A percentile compares a stretch with the other conserved stretches of the same genome.
Conservation (phyloP, 352 stramenopile genomes). For the Phytophthora crassamura region DNA sequence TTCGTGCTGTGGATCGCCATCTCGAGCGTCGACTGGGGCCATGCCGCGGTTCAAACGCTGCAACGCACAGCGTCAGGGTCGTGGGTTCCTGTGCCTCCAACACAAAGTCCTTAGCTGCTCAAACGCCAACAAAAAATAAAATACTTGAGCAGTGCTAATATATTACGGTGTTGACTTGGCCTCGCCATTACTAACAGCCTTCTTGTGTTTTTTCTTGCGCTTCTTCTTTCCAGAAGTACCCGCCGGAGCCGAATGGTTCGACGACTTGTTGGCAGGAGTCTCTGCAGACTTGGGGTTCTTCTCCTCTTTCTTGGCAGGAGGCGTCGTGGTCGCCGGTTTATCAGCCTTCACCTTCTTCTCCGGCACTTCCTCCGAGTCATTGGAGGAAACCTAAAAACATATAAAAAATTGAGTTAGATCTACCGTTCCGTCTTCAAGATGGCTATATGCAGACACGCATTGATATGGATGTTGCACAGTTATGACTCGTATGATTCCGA, state of each 20-base stretch:
- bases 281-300: conserved; percentile 32
- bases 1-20: conserved; percentile 78
- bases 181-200: conserved; percentile 18
- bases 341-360: conserved; percentile 47
- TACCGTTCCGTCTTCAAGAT: neutral
- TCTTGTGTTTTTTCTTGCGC: conserved; percentile 43
- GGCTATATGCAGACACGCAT: conserved; percentile 35
- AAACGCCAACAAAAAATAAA: neutral
- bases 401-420: conserved; percentile 17
- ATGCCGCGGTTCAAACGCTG: conserved; percentile 45
- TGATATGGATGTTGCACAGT: conserved; percentile 85
- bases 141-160: conserved; percentile 20
- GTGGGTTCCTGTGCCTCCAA: conserved; percentile 26
- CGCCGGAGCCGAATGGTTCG: neutral
- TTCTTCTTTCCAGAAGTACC: conserved; percentile 33
- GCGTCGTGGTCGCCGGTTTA: conserved; percentile 14
- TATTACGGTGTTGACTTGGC: conserved; percentile 31
- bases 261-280: conserved; percentile 21
- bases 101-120: conserved; percentile 9
- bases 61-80: conserved; percentile 36
- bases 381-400: conserved; percentile 38
- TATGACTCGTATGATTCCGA: conserved; percentile 95
- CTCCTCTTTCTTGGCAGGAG: conserved; percentile 43
- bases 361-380: conserved; percentile 48
- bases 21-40: conserved; percentile 59